These are phyloP conservation scores for Aspergillus eucalypticola DNA, from an alignment of 2,329 filamentous ascomycete genomes.

Conservation along the genomic window DNA sequence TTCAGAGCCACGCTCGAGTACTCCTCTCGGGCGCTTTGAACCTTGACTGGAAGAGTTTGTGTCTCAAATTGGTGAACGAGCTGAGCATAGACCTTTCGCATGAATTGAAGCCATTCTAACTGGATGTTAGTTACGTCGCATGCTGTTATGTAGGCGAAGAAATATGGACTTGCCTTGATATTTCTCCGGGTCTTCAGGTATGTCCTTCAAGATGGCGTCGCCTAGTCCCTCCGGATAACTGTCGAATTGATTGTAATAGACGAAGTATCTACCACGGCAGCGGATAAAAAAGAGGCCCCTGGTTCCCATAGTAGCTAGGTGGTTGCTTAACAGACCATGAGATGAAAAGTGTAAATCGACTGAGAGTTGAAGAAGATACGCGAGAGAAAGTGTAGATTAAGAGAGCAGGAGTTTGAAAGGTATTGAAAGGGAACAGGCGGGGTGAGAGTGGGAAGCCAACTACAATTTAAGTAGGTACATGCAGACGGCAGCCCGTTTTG, in stretches of 20 bases:
- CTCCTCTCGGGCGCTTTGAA: constrained; percentile 1
- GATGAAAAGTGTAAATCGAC: not conserved
- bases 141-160: not conserved
- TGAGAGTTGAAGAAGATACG: too few relatives aligned
- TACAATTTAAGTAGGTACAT: too few relatives aligned
- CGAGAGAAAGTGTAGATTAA: not conserved
- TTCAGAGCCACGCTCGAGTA: not conserved
- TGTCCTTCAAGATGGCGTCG: constrained; percentile 14
- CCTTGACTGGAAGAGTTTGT: constrained; percentile 12
- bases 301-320: constrained; percentile 17
- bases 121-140: not conserved
- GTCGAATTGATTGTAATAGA: constrained; percentile 22
- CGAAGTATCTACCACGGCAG: constrained; percentile 22
- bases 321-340: not conserved
- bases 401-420: not conserved
- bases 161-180: constrained; percentile 14
- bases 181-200: constrained; percentile 14
- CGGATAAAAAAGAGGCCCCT: constrained; percentile 18
- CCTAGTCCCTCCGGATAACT: constrained; percentile 24
- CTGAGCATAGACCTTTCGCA: constrained; percentile 11
- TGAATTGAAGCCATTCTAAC: constrained; percentile 20
- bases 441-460: not conserved
- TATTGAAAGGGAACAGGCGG: not conserved
- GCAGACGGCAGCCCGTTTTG: too few relatives aligned
- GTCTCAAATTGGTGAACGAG: constrained; percentile 16